These are phyloP conservation scores for Yamadazyma takamatsuzukensis DNA, from an alignment of 805 yeast genomes.

Conservation along the genomic window DNA sequence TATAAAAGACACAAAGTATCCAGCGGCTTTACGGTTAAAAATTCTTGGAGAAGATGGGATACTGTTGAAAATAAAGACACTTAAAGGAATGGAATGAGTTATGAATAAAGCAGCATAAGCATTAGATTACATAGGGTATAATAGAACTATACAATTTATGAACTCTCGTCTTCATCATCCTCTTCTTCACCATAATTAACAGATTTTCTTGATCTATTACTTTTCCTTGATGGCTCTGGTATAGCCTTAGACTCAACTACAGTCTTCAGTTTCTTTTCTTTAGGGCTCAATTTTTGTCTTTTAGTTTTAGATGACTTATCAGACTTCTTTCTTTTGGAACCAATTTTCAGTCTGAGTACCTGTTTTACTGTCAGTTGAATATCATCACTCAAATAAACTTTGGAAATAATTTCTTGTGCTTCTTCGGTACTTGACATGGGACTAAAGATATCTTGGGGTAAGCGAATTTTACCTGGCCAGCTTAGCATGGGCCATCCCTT, in stretches of 20 bases:
- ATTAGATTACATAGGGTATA: too few relatives aligned
- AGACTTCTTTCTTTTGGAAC: background rate
- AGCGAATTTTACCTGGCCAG: constrained; percentile 74
- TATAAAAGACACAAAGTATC: constrained; percentile 43
- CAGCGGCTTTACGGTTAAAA: constrained; percentile 76
- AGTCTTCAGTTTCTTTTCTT: constrained; percentile 3
- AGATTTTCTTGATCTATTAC: constrained; percentile 30
- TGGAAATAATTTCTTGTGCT: constrained; percentile 54
- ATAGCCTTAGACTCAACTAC: constrained; percentile 4
- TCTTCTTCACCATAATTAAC: constrained; percentile 30
- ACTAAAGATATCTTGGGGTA: constrained; percentile 68
- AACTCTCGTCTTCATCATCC: constrained; percentile 9
- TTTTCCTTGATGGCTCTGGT: constrained; percentile 39
- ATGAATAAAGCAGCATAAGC: too few relatives aligned
- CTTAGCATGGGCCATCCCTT: constrained; percentile 70
- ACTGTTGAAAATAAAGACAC: constrained; percentile 43
- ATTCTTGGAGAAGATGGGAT: constrained; percentile 81
- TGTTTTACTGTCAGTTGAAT: constrained; percentile 36
- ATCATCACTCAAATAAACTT: constrained; percentile 51
- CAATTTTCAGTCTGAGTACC: background rate
- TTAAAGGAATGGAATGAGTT: constrained; percentile 45
- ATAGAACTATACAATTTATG: too few relatives aligned
- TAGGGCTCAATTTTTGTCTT: background rate
- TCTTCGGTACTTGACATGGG: constrained; percentile 55
- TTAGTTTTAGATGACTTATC: background rate